phyloP scores from a whole-genome alignment of 768 basidiomycete genomes.

The Calocybe gangraenosa region DNA sequence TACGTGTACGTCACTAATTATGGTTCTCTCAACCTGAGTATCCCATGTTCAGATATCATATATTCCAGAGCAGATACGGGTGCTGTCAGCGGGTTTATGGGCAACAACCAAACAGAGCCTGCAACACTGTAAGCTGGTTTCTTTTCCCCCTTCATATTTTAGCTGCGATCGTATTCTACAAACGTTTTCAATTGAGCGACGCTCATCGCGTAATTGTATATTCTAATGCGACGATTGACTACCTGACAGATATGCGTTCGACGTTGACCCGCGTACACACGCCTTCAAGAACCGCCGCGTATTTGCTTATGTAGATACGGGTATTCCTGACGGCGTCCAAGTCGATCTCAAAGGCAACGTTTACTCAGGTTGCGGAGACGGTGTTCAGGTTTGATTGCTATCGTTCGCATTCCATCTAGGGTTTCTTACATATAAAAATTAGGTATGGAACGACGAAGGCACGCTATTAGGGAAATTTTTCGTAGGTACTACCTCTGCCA shows the following conservation, averaged over 20 bases:
- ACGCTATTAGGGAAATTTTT: constrained; percentile 65
- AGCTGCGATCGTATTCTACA: neutral
- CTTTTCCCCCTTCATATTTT: too few species aligned
- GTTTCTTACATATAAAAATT: neutral
- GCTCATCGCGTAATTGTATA: neutral
- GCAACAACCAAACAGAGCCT: constrained; percentile 53
- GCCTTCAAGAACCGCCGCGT: constrained; percentile 57
- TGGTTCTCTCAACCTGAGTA: too few species aligned
- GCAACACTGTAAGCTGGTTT: constrained; percentile 55
- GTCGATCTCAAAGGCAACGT: constrained; percentile 63
- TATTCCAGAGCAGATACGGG: constrained; percentile 48
- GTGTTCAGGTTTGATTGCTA: constrained; percentile 48
- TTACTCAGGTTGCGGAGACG: constrained; percentile 66
- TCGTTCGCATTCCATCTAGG: too few species aligned
- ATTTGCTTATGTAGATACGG: constrained; percentile 64
- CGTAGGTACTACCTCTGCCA: constrained; percentile 38
- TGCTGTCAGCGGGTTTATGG: constrained; percentile 37
- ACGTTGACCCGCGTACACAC: constrained; percentile 54
- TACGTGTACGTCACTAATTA: constrained; percentile 44
- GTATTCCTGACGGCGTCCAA: constrained; percentile 64
- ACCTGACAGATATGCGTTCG: constrained; percentile 61
- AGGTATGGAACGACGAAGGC: constrained; percentile 55
- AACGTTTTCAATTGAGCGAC: too few species aligned
- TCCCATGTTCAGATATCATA: neutral
- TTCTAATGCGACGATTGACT: neutral